Evolutionary conservation across 2,329 filamentous ascomycete genomes (phyloP), one percentile per base, ranked within the genome.

Genomic region (Trichoderma asperellum): DNA sequence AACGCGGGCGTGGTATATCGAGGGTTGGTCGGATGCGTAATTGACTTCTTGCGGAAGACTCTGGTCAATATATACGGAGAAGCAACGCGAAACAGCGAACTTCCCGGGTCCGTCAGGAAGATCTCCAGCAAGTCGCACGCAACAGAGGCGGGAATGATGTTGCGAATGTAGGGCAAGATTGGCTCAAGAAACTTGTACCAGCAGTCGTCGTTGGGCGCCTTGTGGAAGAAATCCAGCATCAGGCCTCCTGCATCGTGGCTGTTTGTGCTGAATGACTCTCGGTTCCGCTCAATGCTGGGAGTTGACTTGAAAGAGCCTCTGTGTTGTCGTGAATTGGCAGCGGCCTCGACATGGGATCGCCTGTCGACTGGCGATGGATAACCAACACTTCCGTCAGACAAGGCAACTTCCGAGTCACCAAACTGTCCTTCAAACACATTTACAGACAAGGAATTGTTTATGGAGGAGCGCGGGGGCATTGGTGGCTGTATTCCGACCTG

Each of bases 71-170:
- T 81, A 69, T 85, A 85, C 0, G 84, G 83, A 4, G 83, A 85
- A 0, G 81, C 79, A 47, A 78, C 81, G 16, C 80, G 79, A 69
- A 83, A 83, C 0, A 83, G 74, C 4, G 81, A 82, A 65, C 77
- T 82, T 4, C 80, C 81, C 0, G 82, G 79, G 32, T 83, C 82
- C 12, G 80, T 80, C 69, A 86, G 79, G 71, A 83, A 86, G 1
- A 84, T 78, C 60, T 85, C 83, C 2, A 86, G 76, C 14, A 86
- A 77, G 32, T 85, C 81, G 63, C 81, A 84, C 0, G 83, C 83
- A 2, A 83, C 76, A 2, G 78, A 77, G 2, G 78, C 76, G 2
- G 79, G 76, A 53, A 85, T 76, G 57, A 82, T 80, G 55, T 78
- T 76, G 27, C 77, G 70, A 5, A 84, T 74, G 35, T 77, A 77